Evolutionary conservation across 768 basidiomycete genomes (phyloP).

Genomic region (Amanita brunnescens): DNA sequence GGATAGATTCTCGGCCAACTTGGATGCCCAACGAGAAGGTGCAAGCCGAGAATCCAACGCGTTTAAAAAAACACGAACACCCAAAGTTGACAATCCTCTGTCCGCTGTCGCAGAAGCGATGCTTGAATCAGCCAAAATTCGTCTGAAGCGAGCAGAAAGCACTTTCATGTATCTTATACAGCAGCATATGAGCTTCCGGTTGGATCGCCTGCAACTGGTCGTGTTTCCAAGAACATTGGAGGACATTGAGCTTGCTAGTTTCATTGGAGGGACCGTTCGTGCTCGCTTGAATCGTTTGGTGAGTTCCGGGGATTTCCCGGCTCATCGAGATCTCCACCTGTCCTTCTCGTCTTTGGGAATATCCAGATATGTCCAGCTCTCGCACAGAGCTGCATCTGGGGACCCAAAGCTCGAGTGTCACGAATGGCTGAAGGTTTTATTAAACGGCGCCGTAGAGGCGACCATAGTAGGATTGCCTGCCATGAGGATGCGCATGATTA

Average conservation of each 20-base stretch:
- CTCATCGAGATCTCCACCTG: constrained; percentile 57
- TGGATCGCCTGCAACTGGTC: constrained; percentile 56
- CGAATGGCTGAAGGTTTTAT: constrained; percentile 52
- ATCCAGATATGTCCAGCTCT: constrained; percentile 60
- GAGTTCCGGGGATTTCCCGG: constrained; percentile 36
- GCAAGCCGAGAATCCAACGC: constrained; percentile 74
- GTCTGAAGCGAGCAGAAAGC: constrained; percentile 60
- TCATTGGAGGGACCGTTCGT: constrained; percentile 57
- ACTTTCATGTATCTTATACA: constrained; percentile 52
- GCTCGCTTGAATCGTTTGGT: constrained; percentile 63
- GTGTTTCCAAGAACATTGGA: constrained; percentile 75
- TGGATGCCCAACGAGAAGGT: constrained; percentile 65
- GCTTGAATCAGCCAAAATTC: constrained; percentile 62
- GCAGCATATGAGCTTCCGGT: constrained; percentile 66
- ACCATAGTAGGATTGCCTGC: constrained; percentile 75
- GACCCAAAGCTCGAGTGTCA: constrained; percentile 26
- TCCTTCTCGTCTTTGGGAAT: constrained; percentile 73
- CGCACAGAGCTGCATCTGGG: constrained; percentile 33
- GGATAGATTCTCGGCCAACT: constrained; percentile 65
- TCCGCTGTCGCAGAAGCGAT: constrained; percentile 84
- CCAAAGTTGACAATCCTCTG: constrained; percentile 71
- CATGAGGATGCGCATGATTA: constrained; percentile 76
- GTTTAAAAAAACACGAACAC: constrained; percentile 63
- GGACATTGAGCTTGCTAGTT: constrained; percentile 71
- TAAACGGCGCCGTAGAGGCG: constrained; percentile 56